Evolutionary conservation across 495 filamentous ascomycete genomes (phyloP).

Genomic region (Platismatia glauca): DNA sequence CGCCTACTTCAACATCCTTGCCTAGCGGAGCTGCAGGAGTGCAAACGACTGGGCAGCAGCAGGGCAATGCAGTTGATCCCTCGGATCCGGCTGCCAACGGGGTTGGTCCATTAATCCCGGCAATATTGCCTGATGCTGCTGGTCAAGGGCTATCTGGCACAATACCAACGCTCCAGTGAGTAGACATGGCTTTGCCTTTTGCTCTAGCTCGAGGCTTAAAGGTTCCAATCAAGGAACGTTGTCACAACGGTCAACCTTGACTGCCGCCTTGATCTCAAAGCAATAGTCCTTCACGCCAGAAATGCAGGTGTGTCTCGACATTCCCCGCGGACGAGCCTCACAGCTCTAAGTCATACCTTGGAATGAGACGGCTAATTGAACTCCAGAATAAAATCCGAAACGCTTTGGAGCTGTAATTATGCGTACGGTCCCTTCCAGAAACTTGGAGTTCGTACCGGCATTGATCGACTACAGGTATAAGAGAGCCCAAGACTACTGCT

Average conservation of each 20-base stretch:
- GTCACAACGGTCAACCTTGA: constrained; percentile 98
- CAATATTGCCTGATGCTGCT: constrained; percentile 83
- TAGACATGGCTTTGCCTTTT: constrained; percentile 41
- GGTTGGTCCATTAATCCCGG: constrained; percentile 91
- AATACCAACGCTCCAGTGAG: constrained; percentile 96
- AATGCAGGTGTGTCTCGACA: no score
- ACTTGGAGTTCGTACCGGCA: no score
- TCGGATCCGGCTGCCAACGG: constrained; percentile 59
- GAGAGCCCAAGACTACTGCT: constrained; percentile 96
- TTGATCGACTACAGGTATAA: no score
- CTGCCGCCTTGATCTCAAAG: constrained; percentile 97
- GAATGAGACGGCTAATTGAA: no score
- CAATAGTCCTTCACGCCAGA: constrained; percentile 94
- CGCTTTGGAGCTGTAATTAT: constrained; percentile 99
- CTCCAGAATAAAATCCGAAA: constrained; percentile 98
- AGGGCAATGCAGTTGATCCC: constrained; percentile 46
- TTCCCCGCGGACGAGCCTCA: no score
- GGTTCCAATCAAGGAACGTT: constrained; percentile 80
- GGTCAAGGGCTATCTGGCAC: constrained; percentile 38
- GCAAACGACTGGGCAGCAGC: constrained; percentile 63
- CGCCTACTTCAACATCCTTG: constrained; percentile 80
- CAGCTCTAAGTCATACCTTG: no score
- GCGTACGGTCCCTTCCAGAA: no score
- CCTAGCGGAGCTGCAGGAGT: constrained; percentile 75
- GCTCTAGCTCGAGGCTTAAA: constrained; percentile 56